phyloP scores from a whole-genome alignment of 139 green algal species.

The Tetraselmis chui region DNA sequence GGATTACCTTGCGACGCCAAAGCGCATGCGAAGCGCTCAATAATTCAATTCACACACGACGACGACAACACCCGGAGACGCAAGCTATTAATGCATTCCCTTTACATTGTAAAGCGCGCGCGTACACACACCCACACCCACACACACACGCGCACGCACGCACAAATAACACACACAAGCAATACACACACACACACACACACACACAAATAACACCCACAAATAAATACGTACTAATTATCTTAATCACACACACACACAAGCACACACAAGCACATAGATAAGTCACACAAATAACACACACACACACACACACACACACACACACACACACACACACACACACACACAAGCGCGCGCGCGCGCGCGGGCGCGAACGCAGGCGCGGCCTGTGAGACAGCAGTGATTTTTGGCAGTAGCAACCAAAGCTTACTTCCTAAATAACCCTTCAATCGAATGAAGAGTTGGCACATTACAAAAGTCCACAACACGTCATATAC shows the following conservation, averaged over 20 bases:
- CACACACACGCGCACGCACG: constrained; percentile 37
- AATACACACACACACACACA: neutral
- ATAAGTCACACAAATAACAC: constrained; percentile 35
- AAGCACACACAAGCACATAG: too few relatives aligned
- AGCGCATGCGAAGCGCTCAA: neutral
- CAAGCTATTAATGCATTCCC: neutral
- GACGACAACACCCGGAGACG: neutral
- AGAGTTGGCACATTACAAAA: too few relatives aligned
- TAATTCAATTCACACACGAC: neutral
- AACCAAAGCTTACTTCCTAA: too few relatives aligned
- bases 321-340: neutral
- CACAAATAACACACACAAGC: constrained; percentile 47
- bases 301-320: neutral
- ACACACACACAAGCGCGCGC: constrained; percentile 57
- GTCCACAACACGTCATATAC: too few relatives aligned
- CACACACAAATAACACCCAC: neutral
- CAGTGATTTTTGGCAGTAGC: too few relatives aligned
- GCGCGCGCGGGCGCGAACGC: constrained; percentile 69
- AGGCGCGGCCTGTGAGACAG: constrained; percentile 60
- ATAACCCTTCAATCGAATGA: too few relatives aligned
- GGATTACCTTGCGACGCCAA: constrained; percentile 66
- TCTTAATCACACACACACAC: neutral
- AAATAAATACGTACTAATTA: neutral
- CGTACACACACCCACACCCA: neutral
- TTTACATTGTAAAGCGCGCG: neutral